Base-by-base conservation (phyloP, 495 filamentous ascomycete species). In the Penicillium alfredii region DNA sequence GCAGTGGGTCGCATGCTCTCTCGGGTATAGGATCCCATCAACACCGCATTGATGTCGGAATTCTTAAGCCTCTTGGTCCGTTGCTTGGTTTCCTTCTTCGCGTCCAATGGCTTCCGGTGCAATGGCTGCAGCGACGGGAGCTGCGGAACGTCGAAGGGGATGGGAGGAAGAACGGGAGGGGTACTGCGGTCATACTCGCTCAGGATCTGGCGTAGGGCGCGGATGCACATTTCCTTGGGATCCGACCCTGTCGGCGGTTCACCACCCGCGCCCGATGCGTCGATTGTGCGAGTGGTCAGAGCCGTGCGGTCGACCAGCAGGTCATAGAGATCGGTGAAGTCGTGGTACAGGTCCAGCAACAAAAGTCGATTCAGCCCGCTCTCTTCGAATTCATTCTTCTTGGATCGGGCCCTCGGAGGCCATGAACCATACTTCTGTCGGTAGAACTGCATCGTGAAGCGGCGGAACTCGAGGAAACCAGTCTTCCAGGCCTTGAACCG, bases 301-400 rank as follows among this genome's bases (percentile, higher is more conserved):
- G 40, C 36, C 19, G 47, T 67, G 2, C 88, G 79, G 55, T 97
- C 88, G 4, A 87, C 92, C 21, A 94, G 56, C 28, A 95, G 66
- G 53, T 97, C 88, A 60, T 97, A 97, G 5, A 98, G 70, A 33
- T 77, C 76, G 48, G 82, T 83, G 28, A 94, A 75, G 52, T 98
- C 93, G 22, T 77, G 72, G 61, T 96, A 97, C 8, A 98, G 58
- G 40, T 86, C 81, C 48, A 76, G 77, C 18, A 97, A 65, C 10
- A 93, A 81, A 33, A 84, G 63, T 4, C 92, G 76, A 54, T 95
- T 97, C 24, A 98, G 70, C 4, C 92, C 92, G 42, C 64, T 77
- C 45, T 86, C 86, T 11, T 84, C 82, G 30, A 94, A 92, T 8
- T 81, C 73, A 51, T 94, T 94, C 70, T 94, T 95, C 69, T 95